Evolutionary conservation across 2,329 filamentous ascomycete genomes (phyloP), one percentile per base, ranked within the genome.

Genomic region (Clarireedia sp.): DNA sequence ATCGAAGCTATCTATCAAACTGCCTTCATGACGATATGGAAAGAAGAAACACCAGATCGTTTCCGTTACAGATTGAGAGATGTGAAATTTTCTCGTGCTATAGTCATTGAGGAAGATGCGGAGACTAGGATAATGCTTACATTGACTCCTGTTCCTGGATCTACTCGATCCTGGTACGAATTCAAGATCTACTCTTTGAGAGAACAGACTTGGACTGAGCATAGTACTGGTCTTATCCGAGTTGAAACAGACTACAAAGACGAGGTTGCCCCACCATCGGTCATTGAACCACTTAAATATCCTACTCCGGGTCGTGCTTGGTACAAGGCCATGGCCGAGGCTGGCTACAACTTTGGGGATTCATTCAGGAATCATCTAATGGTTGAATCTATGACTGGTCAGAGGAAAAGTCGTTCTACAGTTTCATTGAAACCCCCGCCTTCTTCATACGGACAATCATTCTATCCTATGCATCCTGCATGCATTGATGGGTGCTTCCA

Each of bases 381-480:
- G 14, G 41, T 52, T 16, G 40, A 52, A 29, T 21, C 50, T 5
- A 38, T 9, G 10, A 46, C 23, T 10, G 50, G 50, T 16, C 17
- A 46, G n/a, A 54, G 63, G n/a, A 10, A 29, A 37, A 36, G 9
- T 46, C 50, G 50, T 6, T 17, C 17, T 26, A 9, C 12, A 8
- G 19, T 52, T 12, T 52, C 29, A 3, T 46, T 52, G 38, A 12
- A 8, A 36, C 26, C 33, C 5, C 57, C 63, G 17, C 8, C 51
- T 17, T 14, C 57, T 36, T 29, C 54, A 64, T 37, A 59, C 33
- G 45, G 36, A 5, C 66, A 70, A 47, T 71, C 68, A 12, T 21
- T 19, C 3, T 71, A 72, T 52, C 37, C 54, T 3, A 53, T 72
- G 33, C 70, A 72, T 55, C 70, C 70, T 3, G 59, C 67, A 9